Percentiles rank a stretch among this genome's conserved stretches.
phyloP scores from a whole-genome alignment of 495 filamentous ascomycete species.

The Penicillium odoratum region DNA sequence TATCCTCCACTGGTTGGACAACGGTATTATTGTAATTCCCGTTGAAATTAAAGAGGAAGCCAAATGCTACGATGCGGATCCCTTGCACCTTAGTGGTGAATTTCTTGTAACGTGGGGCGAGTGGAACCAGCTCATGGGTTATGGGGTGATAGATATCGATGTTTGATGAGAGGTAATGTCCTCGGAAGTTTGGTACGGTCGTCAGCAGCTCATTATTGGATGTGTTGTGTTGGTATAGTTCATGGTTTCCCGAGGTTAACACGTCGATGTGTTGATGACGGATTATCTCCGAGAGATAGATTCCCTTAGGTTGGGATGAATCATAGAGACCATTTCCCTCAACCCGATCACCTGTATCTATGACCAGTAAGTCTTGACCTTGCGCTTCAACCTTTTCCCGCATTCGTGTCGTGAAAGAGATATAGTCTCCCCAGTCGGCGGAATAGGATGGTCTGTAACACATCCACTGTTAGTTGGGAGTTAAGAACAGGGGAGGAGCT shows the following conservation, averaged over 20 bases:
- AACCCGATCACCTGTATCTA: conserved; percentile 92
- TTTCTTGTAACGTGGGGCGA: conserved; percentile 80
- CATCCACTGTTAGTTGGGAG: conserved; percentile 23
- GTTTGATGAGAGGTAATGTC: conserved; percentile 83
- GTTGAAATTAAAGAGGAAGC: conserved; percentile 91
- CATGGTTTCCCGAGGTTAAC: conserved; percentile 90
- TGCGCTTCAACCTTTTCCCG: conserved; percentile 71
- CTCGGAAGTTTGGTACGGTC: conserved; percentile 76
- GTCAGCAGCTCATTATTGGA: conserved; percentile 71
- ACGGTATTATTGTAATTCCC: conserved; percentile 86
- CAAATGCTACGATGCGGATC: conserved; percentile 81
- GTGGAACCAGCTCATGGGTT: conserved; percentile 66
- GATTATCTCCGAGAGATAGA: conserved; percentile 84
- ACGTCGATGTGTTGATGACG: conserved; percentile 80
- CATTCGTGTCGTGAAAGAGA: conserved; percentile 87
- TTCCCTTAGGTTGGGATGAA: conserved; percentile 79
- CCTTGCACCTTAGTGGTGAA: conserved; percentile 87
- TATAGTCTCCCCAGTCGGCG: conserved; percentile 96
- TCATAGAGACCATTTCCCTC: conserved; percentile 98
- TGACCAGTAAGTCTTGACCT: conserved; percentile 78
- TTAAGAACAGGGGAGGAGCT: conserved; percentile 12
- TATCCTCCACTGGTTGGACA: conserved; percentile 74
- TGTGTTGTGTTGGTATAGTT: conserved; percentile 80
- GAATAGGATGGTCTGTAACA: conserved; percentile 74
- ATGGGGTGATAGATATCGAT: conserved; percentile 80